Evolutionary conservation across 176 grass and related monocot species (phyloP), one percentile per base, ranked within the genome.

Genomic region (Zoysia japonica): DNA sequence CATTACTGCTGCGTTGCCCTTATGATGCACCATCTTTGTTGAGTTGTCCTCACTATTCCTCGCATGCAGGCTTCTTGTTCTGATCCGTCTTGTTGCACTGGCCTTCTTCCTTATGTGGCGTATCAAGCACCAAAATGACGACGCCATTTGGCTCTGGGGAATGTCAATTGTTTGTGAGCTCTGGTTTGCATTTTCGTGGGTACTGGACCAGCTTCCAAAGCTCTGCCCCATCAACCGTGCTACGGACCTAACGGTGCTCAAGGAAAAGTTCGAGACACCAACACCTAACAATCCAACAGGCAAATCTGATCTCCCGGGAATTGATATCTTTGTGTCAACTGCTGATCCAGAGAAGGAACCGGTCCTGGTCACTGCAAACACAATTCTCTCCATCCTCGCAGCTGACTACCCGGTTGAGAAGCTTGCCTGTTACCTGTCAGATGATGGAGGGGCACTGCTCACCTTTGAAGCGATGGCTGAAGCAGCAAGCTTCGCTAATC

Each of bases 391-490:
- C 2, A 98, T 98, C 45, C 87, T 98, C 1, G 95, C 92, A 9
- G 90, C 92, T 4, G 95, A 94, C 8, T 98, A 93, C 87, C 95
- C 95, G 4, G 90, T 98, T 16, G 95, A 98, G 82, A 98, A 98
- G 85, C 92, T 98, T 28, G 88, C 95, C 11, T 98, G 95, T 65
- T 98, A 98, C 19, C 54, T 94, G 46, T 98, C 96, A 9, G 96
- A 98, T 38, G 96, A 98, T 72, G 96, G 96, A 47, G 96, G 96
- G 9, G 96, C 96, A 39, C 77, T 98, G 53, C 96, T 98, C 50
- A 98, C 96, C 36, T 98, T 98, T 1, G 96, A 98, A 64, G 96
- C 96, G 8, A 98, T 98, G 96, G 96, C 96, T 42, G 96, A 98
- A 82, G 96, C 96, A 3, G 96, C 96, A 2, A 98, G 92, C 79